Base-by-base conservation (phyloP, 108 stramenopile genomes). In the Skeletonema marinoi region DNA sequence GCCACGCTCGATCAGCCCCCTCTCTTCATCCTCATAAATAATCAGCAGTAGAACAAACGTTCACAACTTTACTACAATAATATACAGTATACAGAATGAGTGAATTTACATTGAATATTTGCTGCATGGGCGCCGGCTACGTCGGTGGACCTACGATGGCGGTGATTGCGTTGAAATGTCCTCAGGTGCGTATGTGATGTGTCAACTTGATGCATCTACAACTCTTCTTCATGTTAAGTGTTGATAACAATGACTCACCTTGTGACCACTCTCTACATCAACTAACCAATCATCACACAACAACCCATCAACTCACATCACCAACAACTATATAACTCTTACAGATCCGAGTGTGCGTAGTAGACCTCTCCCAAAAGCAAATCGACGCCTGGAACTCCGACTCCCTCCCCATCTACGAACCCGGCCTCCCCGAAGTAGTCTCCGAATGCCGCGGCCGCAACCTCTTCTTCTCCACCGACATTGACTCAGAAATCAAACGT, bases 61-160 rank as follows among this genome's bases (percentile, higher is more conserved):
- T 2, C 39, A 41, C 11, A 41, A 1, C 39, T 11, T 12, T 0
- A 46, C 42, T 16, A 44, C 42, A 44, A 3, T 16, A 44, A 16
- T 1, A 3, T 16, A 46, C 39, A 46, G 5, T 5, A 25, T 25
- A 46, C 16, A 46, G 11, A 8, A 41, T 46, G 44, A 46, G 44
- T 46, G 44, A 46, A 46, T 56, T 56, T 56, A 56, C 54, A 29
- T 25, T 56, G 25, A 86, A 97, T 85, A 97, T 98, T 65, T 96
- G 96, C 80, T 98, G 97, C 90, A 98, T 98, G 96, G 98, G 98
- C 62, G 98, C 98, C 25, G 99, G 99, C 32, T 99, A 99, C 61
- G 99, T 99, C 66, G 99, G 99, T 35, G 99, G 99, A n/a, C 99
- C 99, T 3, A 99, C 99, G 56, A 99, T 99, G 99, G 99, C 99